Evolutionary conservation across 2,329 filamentous ascomycete species (phyloP), one percentile per base, ranked within the genome.

Genomic region (Fusarium longipes): DNA sequence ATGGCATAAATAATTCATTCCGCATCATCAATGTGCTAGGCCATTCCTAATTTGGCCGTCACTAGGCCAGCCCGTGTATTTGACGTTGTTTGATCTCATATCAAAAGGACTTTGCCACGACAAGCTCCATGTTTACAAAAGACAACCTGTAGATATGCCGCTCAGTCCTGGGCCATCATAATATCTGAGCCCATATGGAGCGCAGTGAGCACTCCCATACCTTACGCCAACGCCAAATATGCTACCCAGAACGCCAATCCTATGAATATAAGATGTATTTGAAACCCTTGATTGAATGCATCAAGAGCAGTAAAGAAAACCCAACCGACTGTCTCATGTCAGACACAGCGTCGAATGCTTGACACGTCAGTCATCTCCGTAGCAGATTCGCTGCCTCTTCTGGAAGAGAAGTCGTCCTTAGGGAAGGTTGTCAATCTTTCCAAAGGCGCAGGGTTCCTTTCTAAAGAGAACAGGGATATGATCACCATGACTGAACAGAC

Each of bases 391-490:
- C 78, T 80, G n/a, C 74, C 75, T 58, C 77, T 72, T 29, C 73
- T 70, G 36, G 73, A 77, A 8, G 68, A 67, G 29, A 66, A 57
- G 17, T 73, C 70, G 42, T 78, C 74, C 57, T 72, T 70, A 24
- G 69, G 68, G 33, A 64, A 56, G 7, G 72, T 68, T 25, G 74
- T 74, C 48, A 78, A 51, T 35, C 69, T 73, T 51, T 73, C 72
- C 49, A 82, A 74, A 8, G 78, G 73, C 4, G 73, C 69, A 1
- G 83, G 83, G 6, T 76, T 72, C 33, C 74, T 76, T 68, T 86
- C 81, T 53, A 83, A 77, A 1, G 81, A 80, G 51, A 82, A 79
- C 4, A 82, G 60, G 25, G 83, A 82, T 11, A 79, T 74, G 25
- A 82, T 56, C 8, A 84, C 74, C 72, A 83, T 83, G 42, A 76